A percentile compares a stretch with the other conserved stretches of the same genome.
Evolutionary conservation across 441 rosid genomes (phyloP).

Genomic region (Populus trichocarpa): DNA sequence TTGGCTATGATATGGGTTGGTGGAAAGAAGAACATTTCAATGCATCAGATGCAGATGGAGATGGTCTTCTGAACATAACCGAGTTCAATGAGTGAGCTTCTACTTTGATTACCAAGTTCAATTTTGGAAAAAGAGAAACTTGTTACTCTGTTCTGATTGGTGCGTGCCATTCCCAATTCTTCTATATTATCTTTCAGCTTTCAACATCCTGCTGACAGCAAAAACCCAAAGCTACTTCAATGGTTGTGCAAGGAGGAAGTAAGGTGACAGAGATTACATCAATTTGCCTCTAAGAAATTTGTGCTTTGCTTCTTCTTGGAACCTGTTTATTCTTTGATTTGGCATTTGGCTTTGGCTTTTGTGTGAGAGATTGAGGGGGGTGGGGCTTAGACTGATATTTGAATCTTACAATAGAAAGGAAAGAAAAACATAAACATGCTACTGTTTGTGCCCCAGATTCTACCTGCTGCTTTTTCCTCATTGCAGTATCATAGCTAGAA

Average conservation of each 20-base stretch:
- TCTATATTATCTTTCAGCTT: constrained; percentile 50
- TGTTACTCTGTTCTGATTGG: background rate
- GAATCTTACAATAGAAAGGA: background rate
- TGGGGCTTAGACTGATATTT: background rate
- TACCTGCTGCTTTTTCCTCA: background rate
- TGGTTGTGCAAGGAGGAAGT: constrained; percentile 98
- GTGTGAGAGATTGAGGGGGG: background rate
- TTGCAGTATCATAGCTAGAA: background rate
- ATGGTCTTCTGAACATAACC: constrained; percentile 75
- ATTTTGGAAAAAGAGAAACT: background rate
- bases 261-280: constrained; percentile 46
- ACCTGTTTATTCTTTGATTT: background rate
- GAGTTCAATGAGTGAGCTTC: constrained; percentile 91
- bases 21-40: constrained; percentile 96
- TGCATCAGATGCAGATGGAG: constrained; percentile 92
- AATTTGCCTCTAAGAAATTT: background rate
- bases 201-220: constrained; percentile 93
- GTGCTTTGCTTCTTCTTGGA: background rate
- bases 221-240: constrained; percentile 60
- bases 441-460: background rate
- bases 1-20: constrained; percentile 93
- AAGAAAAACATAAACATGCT: background rate
- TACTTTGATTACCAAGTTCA: constrained; percentile 13
- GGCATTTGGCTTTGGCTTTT: background rate
- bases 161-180: constrained; percentile 10